Percentiles rank a stretch among this genome's conserved stretches.
phyloP scores from a whole-genome alignment of 345 rosid genomes.

The Euphorbia peplus region DNA sequence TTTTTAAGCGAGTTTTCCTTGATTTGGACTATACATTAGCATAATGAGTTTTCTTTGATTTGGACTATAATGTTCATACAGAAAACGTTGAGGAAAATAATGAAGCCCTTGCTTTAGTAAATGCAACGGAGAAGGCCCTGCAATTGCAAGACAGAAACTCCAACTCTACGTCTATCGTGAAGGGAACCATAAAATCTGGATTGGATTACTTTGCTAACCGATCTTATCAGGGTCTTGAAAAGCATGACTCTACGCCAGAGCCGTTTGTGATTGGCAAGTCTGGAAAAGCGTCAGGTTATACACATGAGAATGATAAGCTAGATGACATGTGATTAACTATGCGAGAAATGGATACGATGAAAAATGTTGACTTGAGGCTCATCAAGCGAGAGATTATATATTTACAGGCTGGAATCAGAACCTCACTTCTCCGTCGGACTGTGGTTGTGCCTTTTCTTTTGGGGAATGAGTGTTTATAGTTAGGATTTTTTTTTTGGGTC shows the following conservation, averaged over 20 bases:
- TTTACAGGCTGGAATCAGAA: neutral
- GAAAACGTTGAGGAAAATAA: constrained; percentile 33
- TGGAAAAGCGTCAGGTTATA: constrained; percentile 58
- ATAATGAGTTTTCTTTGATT: no score
- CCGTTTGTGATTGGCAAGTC: constrained; percentile 62
- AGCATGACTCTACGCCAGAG: constrained; percentile 48
- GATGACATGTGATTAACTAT: constrained; percentile 9
- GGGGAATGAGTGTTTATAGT: neutral
- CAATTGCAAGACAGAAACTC: constrained; percentile 47
- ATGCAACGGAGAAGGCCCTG: constrained; percentile 59
- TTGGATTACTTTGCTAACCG: constrained; percentile 62
- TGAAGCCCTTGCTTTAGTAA: constrained; percentile 59
- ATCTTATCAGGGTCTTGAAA: constrained; percentile 75
- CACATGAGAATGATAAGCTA: constrained; percentile 19
- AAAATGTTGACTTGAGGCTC: neutral
- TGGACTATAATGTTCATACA: neutral
- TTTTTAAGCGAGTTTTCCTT: no score
- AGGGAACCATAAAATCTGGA: constrained; percentile 68
- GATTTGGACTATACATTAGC: no score
- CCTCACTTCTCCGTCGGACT: neutral
- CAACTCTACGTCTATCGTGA: constrained; percentile 35
- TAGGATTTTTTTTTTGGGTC: no score
- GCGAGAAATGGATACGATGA: neutral
- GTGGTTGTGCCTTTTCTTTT: neutral
- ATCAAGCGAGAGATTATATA: neutral